Percentiles rank a stretch among this genome's conserved stretches.
Conservation (phyloP, 2,329 filamentous ascomycete species). For the Aspergillus intermedius region DNA sequence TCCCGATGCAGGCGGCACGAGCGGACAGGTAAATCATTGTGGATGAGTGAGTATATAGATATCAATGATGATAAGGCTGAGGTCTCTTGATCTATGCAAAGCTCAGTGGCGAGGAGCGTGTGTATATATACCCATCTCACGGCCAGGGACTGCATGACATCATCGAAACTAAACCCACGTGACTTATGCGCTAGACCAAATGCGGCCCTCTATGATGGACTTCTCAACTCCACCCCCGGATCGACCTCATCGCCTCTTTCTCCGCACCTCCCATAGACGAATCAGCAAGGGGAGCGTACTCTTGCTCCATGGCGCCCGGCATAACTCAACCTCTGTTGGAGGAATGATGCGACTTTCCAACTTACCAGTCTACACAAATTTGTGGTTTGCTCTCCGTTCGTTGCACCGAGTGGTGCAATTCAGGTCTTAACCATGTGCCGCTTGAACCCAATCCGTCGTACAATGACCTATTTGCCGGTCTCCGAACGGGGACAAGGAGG, state of each 20-base stretch:
- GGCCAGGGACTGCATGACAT: neutral
- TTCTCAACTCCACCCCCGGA: neutral
- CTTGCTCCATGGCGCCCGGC: too few species aligned
- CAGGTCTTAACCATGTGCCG: too few species aligned
- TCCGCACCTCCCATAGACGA: neutral
- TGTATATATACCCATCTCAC: neutral
- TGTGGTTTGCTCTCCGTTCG: too few species aligned
- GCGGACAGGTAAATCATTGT: neutral
- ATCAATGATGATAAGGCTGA: neutral
- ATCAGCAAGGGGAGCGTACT: neutral
- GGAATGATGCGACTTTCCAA: too few species aligned
- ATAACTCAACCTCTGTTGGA: too few species aligned
- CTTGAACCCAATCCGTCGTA: too few species aligned
- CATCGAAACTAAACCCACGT: neutral
- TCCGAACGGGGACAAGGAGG: too few species aligned
- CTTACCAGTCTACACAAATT: too few species aligned
- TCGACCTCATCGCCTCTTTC: neutral
- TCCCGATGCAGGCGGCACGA: constrained; percentile 10
- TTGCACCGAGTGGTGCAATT: too few species aligned
- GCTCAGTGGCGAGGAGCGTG: neutral
- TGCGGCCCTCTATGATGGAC: neutral
- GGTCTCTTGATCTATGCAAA: neutral
- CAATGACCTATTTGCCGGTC: too few species aligned
- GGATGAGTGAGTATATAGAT: neutral
- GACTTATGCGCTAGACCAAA: neutral